Conservation (phyloP, 371 early-diverging fungal species). For the Lichtheimia corymbifera region DNA sequence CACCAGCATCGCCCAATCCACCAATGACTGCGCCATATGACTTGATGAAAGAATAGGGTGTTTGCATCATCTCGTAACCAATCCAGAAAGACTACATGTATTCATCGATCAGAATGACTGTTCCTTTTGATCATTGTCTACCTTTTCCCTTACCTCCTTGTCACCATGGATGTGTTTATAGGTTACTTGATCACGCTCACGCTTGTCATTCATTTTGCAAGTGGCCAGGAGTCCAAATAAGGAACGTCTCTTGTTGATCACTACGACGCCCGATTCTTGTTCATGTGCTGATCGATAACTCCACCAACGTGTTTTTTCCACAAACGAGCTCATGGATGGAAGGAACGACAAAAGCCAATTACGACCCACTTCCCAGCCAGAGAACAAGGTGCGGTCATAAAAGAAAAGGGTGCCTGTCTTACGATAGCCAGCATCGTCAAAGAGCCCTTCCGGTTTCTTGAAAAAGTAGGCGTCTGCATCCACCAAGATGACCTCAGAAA, state of each 20-base stretch:
- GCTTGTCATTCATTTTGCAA: conserved; percentile 59
- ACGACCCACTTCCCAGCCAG: conserved; percentile 32
- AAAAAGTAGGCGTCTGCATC: conserved; percentile 78
- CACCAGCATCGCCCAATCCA: conserved; percentile 48
- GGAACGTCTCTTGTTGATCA: conserved; percentile 57
- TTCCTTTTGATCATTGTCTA: neutral
- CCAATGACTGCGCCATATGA: conserved; percentile 59
- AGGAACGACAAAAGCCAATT: conserved; percentile 50
- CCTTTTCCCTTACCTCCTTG: conserved; percentile 44
- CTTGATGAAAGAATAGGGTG: conserved; percentile 56
- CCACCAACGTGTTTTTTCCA: conserved; percentile 50
- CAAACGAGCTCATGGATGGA: conserved; percentile 43
- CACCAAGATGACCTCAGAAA: conserved; percentile 66
- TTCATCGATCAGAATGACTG: neutral
- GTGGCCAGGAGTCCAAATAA: conserved; percentile 56
- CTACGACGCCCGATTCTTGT: conserved; percentile 66
- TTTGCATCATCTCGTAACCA: conserved; percentile 61
- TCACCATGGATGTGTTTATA: conserved; percentile 56
- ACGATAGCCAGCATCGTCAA: conserved; percentile 56
- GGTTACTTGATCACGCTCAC: conserved; percentile 47
- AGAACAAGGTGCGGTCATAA: conserved; percentile 60
- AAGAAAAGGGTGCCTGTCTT: conserved; percentile 65
- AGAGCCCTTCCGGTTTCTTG: conserved; percentile 59
- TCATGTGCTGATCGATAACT: conserved; percentile 51
- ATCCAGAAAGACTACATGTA: conserved; percentile 53